phyloP scores from a whole-genome alignment of 2,329 filamentous ascomycete genomes.

The Fusarium sp. region DNA sequence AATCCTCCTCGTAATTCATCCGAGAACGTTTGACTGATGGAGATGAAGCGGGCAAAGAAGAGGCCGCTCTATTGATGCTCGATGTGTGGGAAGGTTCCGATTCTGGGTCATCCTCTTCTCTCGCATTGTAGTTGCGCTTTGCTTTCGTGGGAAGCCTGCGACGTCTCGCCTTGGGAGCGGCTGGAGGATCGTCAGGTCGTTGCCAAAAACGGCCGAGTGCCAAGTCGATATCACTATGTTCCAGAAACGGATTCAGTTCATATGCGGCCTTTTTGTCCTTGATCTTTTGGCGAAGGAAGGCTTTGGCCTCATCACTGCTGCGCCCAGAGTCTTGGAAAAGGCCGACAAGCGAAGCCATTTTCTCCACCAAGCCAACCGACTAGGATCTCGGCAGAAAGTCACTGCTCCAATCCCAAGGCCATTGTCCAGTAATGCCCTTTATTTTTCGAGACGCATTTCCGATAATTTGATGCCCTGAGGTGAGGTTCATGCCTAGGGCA shows the following conservation, averaged over 20 bases:
- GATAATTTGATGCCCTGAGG: background rate
- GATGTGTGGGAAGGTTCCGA: no score
- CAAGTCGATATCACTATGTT: background rate
- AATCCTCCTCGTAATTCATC: no score
- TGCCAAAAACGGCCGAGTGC: background rate
- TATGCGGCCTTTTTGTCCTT: background rate
- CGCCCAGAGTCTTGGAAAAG: background rate
- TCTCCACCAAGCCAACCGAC: background rate
- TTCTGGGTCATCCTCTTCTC: background rate
- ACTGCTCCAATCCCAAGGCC: background rate
- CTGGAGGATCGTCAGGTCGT: background rate
- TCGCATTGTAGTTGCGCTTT: background rate
- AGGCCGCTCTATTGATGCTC: no score
- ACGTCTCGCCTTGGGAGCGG: no score
- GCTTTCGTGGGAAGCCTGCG: background rate
- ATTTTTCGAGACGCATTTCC: background rate
- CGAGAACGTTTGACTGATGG: no score
- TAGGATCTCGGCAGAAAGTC: background rate
- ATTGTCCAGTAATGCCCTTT: background rate
- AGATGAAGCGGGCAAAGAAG: no score
- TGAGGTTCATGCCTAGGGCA: background rate
- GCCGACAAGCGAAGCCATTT: background rate
- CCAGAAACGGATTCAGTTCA: background rate
- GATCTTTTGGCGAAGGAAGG: background rate
- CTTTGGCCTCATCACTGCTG: background rate